phyloP scores from a whole-genome alignment of 1,284 basidiomycete genomes.

The Polyporus tsugae region DNA sequence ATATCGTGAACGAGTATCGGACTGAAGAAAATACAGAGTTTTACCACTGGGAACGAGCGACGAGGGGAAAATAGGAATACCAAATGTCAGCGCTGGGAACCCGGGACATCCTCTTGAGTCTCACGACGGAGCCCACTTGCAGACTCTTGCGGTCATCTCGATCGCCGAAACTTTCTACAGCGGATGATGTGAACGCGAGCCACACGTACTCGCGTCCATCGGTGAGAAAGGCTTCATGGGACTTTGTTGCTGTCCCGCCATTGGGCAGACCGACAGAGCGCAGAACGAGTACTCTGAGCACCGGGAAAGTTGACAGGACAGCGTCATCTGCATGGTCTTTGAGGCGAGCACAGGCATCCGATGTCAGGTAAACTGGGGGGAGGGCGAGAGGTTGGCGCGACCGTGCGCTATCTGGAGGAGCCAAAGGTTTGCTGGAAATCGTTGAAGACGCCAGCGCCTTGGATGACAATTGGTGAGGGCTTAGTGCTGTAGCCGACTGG shows the following conservation, averaged over 20 bases:
- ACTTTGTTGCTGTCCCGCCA: background rate
- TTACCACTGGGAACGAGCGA: background rate
- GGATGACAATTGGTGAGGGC: background rate
- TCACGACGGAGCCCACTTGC: conserved; percentile 13
- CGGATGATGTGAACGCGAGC: conserved; percentile 5
- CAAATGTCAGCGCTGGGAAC: background rate
- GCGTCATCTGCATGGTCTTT: conserved; percentile 9
- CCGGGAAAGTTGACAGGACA: conserved; percentile 6
- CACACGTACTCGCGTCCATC: conserved; percentile 14
- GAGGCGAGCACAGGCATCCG: conserved; percentile 8
- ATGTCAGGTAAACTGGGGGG: background rate
- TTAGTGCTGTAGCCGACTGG: background rate
- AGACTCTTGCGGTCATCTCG: background rate
- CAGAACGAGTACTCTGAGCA: conserved; percentile 17
- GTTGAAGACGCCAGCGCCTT: background rate
- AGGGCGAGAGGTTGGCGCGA: background rate
- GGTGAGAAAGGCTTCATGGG: conserved; percentile 11
- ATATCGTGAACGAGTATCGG: conserved; percentile 5
- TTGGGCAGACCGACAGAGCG: background rate
- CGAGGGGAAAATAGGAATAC: background rate
- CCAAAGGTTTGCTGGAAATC: background rate
- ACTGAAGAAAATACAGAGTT: background rate
- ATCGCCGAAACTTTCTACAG: background rate
- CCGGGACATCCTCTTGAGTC: conserved; percentile 8
- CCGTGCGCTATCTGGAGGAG: background rate